Evolutionary conservation across 208 protist genomes (phyloP), one percentile per base, ranked within the genome.

Genomic region (Naegleria fowleri): DNA sequence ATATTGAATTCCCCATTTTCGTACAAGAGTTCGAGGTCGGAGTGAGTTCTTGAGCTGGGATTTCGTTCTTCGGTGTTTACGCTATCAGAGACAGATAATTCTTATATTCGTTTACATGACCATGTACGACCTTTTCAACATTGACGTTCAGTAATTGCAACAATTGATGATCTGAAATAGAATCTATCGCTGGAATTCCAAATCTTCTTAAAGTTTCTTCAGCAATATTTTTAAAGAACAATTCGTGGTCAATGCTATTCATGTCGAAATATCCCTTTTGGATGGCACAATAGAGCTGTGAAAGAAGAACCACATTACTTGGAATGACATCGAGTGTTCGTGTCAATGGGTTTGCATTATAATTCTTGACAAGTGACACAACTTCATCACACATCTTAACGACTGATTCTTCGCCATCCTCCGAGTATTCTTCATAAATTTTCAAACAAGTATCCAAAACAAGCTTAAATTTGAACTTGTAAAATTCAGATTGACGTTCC

Each of bases 201-300:
- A 2, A 22, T 83, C 75, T 83, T 83, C 75, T 83, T 29, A 83
- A 83, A 15, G 19, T n/a, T 83, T 83, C 75, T 83, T 83, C 75
- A 13, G 75, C 75, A n/a, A 83, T 13, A 83, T 83, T 40, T 11
- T 83, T n/a, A 29, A 83, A 83, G 75, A 83, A 83, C 9, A n/a
- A 39, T 19, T 36, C 75, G 3, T 38, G 11, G 29, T 83, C 75
- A 22, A 83, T n/a, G 13, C 16, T 39, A 29, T 83, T 39, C 13
- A 83, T n/a, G 9, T 83, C n/a, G 29, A 83, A 13, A 83, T 83
- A 5, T 5, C 75, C 75, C 33, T 38, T 13, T n/a, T 83, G 1
- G 11, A 36, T 11, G 4, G 75, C 75, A 83, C 75, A 83, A 36
- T 38, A 15, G 7, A 83, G 33, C 13, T 83, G 75, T 5, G 75